Base-by-base conservation (phyloP, 345 rosid species). In the Heritiera fomes region DNA sequence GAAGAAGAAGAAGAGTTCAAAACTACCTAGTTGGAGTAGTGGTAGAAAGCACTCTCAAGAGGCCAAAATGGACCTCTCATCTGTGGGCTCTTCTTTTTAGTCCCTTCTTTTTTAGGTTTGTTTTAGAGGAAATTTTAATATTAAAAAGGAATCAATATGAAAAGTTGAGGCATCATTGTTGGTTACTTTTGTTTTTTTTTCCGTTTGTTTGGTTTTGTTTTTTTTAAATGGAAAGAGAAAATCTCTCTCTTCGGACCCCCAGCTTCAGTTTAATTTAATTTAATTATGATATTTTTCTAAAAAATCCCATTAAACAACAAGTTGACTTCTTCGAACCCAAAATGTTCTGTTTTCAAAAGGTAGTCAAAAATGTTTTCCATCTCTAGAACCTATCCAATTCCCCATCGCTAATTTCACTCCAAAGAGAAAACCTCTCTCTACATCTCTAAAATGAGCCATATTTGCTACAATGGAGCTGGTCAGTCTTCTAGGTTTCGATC, bases 21-120 rank as follows among this genome's bases (percentile, higher is more conserved):
- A 34, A 34, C 38, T 34, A 34, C 38, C 63, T 75, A 82, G 82
- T 80, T 80, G 84, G 81, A 78, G 81, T 78, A 82, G 82, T 49
- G 68, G 73, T 68, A 46, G 43, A 52, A 45, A 75, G 56, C 73
- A 68, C 73, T 79, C 76, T 63, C 43, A 34, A 34, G 38, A 34
- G 38, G 38, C 3, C 7, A 52, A 74, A 49, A 78, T 80, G 71
- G 70, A 53, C 75, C 60, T n/a, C n/a, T n/a, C n/a, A n/a, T 40
- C 80, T 11, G 80, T 69, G 83, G 78, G 75, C 81, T 73, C 78
- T 58, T 72, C 80, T 20, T 46, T 61, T 71, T 75, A 32, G 65
- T 77, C 79, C 38, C 56, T 76, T 70, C 43, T 71, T 40, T 46
- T 47, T 34, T 34, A 17, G 49, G 66, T 18, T 47, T 2, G 50